phyloP scores from a whole-genome alignment of 2,329 filamentous ascomycete species.

The Trichoderma brevicompactum region DNA sequence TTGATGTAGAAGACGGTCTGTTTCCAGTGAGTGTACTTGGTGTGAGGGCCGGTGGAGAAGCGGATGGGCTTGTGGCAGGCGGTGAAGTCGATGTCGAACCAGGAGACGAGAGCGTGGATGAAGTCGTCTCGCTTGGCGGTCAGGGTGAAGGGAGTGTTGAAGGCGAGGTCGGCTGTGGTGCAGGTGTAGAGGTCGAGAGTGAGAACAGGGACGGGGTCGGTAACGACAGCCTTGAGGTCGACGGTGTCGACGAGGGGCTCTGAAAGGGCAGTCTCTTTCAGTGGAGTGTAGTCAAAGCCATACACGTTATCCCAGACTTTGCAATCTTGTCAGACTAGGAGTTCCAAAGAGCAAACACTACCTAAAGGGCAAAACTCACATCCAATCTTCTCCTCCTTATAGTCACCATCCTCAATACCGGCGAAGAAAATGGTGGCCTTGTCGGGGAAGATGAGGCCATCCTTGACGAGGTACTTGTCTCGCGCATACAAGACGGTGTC shows the following conservation, averaged over 20 bases:
- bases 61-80: conserved; percentile 97
- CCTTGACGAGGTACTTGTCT: conserved; percentile 84
- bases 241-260: conserved; percentile 98
- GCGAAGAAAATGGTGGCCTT: conserved; percentile 98
- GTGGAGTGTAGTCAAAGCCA: conserved; percentile 92
- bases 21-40: conserved; percentile 99
- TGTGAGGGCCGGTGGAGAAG: conserved; percentile 96
- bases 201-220: conserved; percentile 82
- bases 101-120: conserved; percentile 92
- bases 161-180: conserved; percentile 80
- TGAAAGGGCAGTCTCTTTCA: conserved; percentile 90
- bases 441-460: conserved; percentile 96
- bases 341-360: neutral
- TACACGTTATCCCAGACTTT: conserved; percentile 99
- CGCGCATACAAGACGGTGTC: conserved; percentile 97
- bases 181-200: conserved; percentile 94
- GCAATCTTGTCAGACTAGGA: neutral
- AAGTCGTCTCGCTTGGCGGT: conserved; percentile 85
- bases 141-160: conserved; percentile 78
- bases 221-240: conserved; percentile 95
- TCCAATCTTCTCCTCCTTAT: conserved; percentile 99
- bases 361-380: conserved; percentile 63
- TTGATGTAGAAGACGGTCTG: conserved; percentile 98
- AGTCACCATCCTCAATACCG: conserved; percentile 97
- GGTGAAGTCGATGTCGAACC: conserved; percentile 99